Evolutionary conservation across 352 stramenopile species (phyloP).

Genomic region (Pythium apleroticum): DNA sequence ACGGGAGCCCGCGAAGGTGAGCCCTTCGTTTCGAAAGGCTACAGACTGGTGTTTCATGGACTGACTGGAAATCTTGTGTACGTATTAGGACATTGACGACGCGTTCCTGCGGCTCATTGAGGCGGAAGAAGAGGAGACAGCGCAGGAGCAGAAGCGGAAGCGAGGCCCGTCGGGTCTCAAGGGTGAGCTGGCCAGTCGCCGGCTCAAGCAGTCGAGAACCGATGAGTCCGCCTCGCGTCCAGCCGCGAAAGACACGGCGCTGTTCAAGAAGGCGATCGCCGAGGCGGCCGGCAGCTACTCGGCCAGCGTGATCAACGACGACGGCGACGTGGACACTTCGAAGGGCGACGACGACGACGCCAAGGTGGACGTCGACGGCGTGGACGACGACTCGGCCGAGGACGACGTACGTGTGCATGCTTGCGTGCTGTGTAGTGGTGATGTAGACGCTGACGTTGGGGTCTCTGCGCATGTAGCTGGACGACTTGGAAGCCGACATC

Average conservation of each 20-base stretch:
- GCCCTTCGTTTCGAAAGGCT: background rate
- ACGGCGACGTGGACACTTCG: conserved; percentile 3
- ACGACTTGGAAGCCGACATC: conserved; percentile 78
- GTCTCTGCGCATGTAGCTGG: conserved; percentile 39
- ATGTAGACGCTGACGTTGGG: background rate
- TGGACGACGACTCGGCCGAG: conserved; percentile 35
- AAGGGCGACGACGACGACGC: conserved; percentile 1
- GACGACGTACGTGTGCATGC: conserved; percentile 30
- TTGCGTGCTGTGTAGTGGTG: no score
- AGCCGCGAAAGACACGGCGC: conserved; percentile 6
- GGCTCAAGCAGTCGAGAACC: conserved; percentile 32
- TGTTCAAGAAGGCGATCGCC: background rate
- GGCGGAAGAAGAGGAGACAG: conserved; percentile 68
- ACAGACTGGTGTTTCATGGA: background rate
- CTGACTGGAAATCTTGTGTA: background rate
- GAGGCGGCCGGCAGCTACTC: background rate
- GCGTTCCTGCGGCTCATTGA: conserved; percentile 76
- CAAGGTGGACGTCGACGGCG: conserved; percentile 7
- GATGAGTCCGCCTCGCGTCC: background rate
- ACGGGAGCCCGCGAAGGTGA: conserved; percentile 30
- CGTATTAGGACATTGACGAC: conserved; percentile 60
- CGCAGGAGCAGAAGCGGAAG: conserved; percentile 50
- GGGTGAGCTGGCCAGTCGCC: conserved; percentile 53
- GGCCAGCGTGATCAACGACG: conserved; percentile 2
- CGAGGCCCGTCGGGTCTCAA: conserved; percentile 39